Base-by-base conservation (phyloP, 78 protist species). In the Cavenderia fasciculata region DNA sequence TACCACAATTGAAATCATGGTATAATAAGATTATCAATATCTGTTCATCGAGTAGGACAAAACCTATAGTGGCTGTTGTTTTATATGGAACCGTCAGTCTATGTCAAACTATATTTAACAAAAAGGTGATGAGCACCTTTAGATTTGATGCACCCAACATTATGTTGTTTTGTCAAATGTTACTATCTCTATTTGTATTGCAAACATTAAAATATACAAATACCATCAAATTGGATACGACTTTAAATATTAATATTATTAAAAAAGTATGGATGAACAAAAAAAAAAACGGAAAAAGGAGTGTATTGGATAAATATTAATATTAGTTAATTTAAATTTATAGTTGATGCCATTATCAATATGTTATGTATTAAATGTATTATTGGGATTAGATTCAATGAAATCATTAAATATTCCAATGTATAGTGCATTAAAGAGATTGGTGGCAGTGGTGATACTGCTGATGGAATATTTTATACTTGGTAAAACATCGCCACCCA, bases 351-450 rank as follows among this genome's bases (percentile, higher is more conserved):
- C 90, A 65, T 68, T 82, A 82, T 66, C 90, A 43, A 40, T 82
- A 36, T 82, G 90, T 68, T 82, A 82, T 68, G 47, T 82, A 18
- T 41, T 68, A 3, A 82, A 82, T 56, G 90, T 82, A 41, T 68
- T 82, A 7, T 56, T 82, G 11, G 90, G 90, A 43, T 68, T 82
- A 34, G 76, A 56, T 29, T 52, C 70, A 18, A 56, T 82, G 40
- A 56, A 56, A 57, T 18, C 56, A 68, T 49, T 82, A 43, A 82
- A 82, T 68, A 82, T 82, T 41, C 90, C 90, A 68, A 82, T 82
- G 90, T 82, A 82, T 56, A 82, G 90, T n/a, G 78, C 78, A 43
- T 27, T 82, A 7, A 82, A 82, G 43, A 29, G 90, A 29, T 82
- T 82, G 34, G 90, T 82, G 0, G 90, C 90, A 3, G 59, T 82